Evolutionary conservation across 495 filamentous ascomycete genomes (phyloP).

Genomic region (Pyronema omphalodes): DNA sequence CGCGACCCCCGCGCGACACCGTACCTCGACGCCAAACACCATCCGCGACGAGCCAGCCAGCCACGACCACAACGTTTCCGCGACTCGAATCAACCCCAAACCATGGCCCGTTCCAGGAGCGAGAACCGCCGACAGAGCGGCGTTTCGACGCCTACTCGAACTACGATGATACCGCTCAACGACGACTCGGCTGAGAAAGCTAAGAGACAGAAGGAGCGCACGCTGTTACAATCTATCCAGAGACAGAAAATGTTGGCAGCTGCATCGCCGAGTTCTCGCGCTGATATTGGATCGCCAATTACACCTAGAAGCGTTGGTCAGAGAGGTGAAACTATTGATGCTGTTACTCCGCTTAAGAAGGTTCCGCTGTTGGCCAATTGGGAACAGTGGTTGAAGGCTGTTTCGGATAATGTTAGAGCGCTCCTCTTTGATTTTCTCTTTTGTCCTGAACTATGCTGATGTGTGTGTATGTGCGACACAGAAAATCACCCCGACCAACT

Average conservation of each 20-base stretch:
- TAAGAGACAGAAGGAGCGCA: conserved; percentile 66
- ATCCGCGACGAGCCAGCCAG: too few relatives aligned
- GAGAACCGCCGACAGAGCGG: background rate
- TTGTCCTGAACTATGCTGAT: background rate
- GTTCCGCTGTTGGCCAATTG: conserved; percentile 93
- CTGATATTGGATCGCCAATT: conserved; percentile 37
- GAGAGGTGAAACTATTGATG: conserved; percentile 36
- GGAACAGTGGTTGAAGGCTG: conserved; percentile 99
- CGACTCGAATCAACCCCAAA: background rate
- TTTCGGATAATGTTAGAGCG: conserved; percentile 58
- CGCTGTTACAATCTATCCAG: conserved; percentile 74
- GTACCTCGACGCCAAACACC: too few relatives aligned
- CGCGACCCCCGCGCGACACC: too few relatives aligned
- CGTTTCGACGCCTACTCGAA: conserved; percentile 6
- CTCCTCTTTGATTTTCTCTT: conserved; percentile 1
- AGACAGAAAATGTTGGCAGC: conserved; percentile 82
- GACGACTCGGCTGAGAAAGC: conserved; percentile 90
- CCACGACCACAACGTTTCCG: too few relatives aligned
- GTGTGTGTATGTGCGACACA: background rate
- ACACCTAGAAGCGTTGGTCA: conserved; percentile 32
- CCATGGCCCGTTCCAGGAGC: background rate
- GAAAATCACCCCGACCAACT: conserved; percentile 98
- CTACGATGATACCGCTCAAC: conserved; percentile 61
- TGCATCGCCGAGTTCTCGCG: conserved; percentile 55
- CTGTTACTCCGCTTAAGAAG: conserved; percentile 88